Evolutionary conservation across 2,329 filamentous ascomycete species (phyloP), one percentile per base, ranked within the genome.

Genomic region (Fusarium pseudocircinatum): DNA sequence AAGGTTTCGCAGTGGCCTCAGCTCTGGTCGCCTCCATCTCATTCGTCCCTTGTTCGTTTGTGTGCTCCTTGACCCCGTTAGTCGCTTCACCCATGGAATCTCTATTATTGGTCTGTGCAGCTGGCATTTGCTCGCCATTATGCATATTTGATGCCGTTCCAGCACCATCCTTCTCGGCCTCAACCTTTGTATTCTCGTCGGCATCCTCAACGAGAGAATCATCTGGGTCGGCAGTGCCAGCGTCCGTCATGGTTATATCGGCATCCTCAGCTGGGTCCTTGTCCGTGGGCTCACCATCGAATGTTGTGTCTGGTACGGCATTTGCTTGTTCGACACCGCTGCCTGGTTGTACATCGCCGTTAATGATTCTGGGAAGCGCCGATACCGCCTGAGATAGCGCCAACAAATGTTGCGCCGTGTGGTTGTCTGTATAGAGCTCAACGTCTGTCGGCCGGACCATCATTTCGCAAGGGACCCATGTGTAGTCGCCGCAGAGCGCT

Each of bases 401-500:
- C 44, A 82, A 71, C 47, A 83, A 80, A 60, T 82, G 81, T 43
- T 80, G 82, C 28, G 82, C 81, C 14, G 85, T 80, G 53, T 84
- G 83, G 26, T 85, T 82, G 59, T 89, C 84, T 54, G 84, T 85
- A 71, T 87, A 92, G 4, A 91, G 79, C 40, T 87, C 84, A 60
- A 85, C 81, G 75, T 92, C 89, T 74, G 88, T 84, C 10, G 87
- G 83, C 2, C 86, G 86, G 42, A 90, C 82, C 82, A 92, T 87
- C 72, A 85, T 83, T 52, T 86, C 86, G 77, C 89, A 91, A 13
- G 90, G 89, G 49, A 88, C 86, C 90, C 90, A 92, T 20, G 89
- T 90, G 70, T 91, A 89, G 79, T 97, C 94, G 37, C 94, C 94
- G 54, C 92, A 90, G 14, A 96, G 86, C 72, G 89, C 89, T 37